Evolutionary conservation across 495 filamentous ascomycete species (phyloP), one percentile per base, ranked within the genome.

Genomic region (Neurospora sublineolata): DNA sequence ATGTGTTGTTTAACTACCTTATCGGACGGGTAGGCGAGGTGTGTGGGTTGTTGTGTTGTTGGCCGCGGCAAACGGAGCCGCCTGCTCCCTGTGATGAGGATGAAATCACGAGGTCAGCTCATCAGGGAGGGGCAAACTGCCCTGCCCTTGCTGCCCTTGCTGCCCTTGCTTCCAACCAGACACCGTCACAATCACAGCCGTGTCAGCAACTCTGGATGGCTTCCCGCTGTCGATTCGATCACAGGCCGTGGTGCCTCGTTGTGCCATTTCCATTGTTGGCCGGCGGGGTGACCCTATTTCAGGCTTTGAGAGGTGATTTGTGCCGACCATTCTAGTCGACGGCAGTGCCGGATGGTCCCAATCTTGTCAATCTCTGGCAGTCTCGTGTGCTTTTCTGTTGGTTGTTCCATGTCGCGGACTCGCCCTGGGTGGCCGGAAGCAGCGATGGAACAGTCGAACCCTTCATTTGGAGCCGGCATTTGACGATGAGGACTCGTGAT

Each of bases 21-120:
- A n/a, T n/a, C n/a, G 52, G 14, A 16, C 27, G 10, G 52, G 23
- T 64, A 64, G 52, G 14, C 52, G 7, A 64, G 27, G 52, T 33
- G 14, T 18, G 27, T 33, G 52, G 37, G 41, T 40, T 37, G 33
- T 36, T 36, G 69, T 37, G 33, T 36, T 36, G 69, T 38, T 72
- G 74, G 72, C 71, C 73, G 74, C 75, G 78, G 75, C 75, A 75
- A 76, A 75, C 74, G 73, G 74, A 74, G 69, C 70, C 72, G 70
- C 64, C 67, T 69, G 20, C 70, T 69, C 73, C 71, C 72, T 72
- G 72, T 70, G 69, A 44, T 44, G 72, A 76, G 64, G 69, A 38
- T 68, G 38, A 44, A 73, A 80, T 81, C 79, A 80, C 77, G 76
- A 75, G 78, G 79, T 73, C 75, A 75, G 76, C 73, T 75, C 37